These are phyloP conservation scores for Primulina tabacum DNA, from an alignment of 257 asterid species.

Conservation along the genomic window DNA sequence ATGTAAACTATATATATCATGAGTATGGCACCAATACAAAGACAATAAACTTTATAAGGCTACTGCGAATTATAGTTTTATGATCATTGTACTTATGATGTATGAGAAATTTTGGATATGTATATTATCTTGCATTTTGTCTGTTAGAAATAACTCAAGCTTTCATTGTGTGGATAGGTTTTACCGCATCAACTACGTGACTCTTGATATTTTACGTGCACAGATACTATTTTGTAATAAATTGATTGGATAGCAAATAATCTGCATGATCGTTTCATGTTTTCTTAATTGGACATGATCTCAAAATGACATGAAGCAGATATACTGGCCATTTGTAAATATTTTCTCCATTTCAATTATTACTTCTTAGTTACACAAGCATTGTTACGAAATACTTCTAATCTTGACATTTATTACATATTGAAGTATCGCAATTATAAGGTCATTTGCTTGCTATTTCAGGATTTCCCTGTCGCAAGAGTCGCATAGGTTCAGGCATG, in stretches of 20 bases:
- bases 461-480: slow-evolving; percentile 4
- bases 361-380: neutral
- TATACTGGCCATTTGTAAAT: neutral
- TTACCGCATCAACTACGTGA: too few species aligned
- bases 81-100: neutral
- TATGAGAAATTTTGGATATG: neutral
- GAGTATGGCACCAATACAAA: too few species aligned
- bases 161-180: neutral
- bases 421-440: neutral
- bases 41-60: neutral
- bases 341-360: neutral
- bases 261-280: neutral
- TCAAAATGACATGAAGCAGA: neutral
- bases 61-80: neutral
- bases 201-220: neutral
- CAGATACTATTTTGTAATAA: neutral
- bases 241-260: neutral
- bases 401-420: neutral
- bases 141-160: neutral
- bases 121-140: too few species aligned
- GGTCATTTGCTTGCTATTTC: neutral
- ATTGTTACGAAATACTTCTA: neutral
- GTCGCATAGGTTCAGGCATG: slow-evolving; percentile 3
- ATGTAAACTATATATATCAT: too few species aligned
- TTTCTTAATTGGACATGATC: neutral